Base-by-base conservation (phyloP, 2,329 filamentous ascomycete species). In the Fusarium scirpi region DNA sequence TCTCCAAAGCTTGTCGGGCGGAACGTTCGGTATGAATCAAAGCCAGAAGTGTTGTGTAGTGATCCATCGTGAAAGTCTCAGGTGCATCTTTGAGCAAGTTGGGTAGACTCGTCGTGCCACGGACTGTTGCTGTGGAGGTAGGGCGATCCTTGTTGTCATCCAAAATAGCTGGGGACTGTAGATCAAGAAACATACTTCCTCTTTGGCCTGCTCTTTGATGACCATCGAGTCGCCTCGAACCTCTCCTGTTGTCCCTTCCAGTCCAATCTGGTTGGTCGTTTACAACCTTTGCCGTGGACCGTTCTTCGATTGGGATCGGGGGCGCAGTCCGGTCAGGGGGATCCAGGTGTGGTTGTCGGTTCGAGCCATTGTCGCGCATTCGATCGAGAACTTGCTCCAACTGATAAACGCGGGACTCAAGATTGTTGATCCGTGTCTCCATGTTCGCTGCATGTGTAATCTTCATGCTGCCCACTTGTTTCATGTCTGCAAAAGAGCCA, bases 21-120 rank as follows among this genome's bases (percentile, higher is more conserved):
- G 83, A 82, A 27, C 88, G 86, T 75, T 91, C 89, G 3, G 83
- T 82, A 60, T 89, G 82, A 27, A 91, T 80, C 58, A 90, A 81
- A 18, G 83, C 81, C 29, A 85, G 76, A 18, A 90, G 80, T 3
- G 81, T 83, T 9, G 81, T 80, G 65, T 86, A 87, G 52, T 87
- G 83, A 51, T 87, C 84, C 18, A 78, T 74, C 3, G 80, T 80
- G 24, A 83, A 78, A 2, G 76, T 62, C 10, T 76, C 77, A 9
- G 73, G 57, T 5, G 69, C 71, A 15, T 81, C 79, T 38, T 77
- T 79, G 6, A 79, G 73, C 8, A 85, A 61, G 6, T 78, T 76
- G 1, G 85, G 84, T 45, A 86, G 74, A 72, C 83, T 86, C 6
- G 82, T 76, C 13, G 81, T 76, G 22, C 82, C 85, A 38, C 85